These are phyloP conservation scores for Chytriomyces sp. DNA, from an alignment of 192 early-diverging fungal species.

Conservation along the genomic window DNA sequence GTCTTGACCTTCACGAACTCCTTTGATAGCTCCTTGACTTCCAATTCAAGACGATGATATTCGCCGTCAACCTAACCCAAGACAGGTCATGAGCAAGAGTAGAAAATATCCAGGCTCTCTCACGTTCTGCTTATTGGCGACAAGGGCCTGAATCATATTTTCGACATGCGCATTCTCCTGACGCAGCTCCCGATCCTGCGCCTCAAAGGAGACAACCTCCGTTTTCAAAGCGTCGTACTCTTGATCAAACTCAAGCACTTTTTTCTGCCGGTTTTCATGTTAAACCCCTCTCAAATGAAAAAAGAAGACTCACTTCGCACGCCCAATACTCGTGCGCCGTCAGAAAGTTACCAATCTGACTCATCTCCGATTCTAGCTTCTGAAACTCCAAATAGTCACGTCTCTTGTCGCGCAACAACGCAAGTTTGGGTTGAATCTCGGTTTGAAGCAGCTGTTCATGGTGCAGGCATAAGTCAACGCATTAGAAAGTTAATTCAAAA, in stretches of 20 bases:
- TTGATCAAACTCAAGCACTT: slow-evolving; percentile 37
- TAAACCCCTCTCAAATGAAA: neutral
- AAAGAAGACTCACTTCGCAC: slow-evolving; percentile 45
- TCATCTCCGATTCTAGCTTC: slow-evolving; percentile 88
- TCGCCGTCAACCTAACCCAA: slow-evolving; percentile 44
- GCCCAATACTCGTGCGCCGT: slow-evolving; percentile 83
- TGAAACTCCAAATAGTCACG: slow-evolving; percentile 89
- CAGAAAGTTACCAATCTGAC: slow-evolving; percentile 75
- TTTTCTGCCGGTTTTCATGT: slow-evolving; percentile 30
- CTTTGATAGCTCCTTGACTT: slow-evolving; percentile 75
- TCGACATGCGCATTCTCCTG: slow-evolving; percentile 68
- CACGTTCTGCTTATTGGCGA: slow-evolving; percentile 36
- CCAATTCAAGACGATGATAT: slow-evolving; percentile 70
- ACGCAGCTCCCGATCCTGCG: slow-evolving; percentile 58
- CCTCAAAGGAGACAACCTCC: slow-evolving; percentile 43
- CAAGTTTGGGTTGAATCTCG: slow-evolving; percentile 92
- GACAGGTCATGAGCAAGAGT: neutral
- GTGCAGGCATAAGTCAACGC: neutral
- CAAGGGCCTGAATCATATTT: slow-evolving; percentile 55
- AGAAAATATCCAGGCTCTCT: neutral
- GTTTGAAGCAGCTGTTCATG: slow-evolving; percentile 57
- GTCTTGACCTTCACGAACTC: slow-evolving; percentile 82
- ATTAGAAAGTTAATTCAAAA: too few species aligned
- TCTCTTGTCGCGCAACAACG: slow-evolving; percentile 85
- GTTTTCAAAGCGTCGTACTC: slow-evolving; percentile 43